A percentile compares a stretch with the other conserved stretches of the same genome.
Conservation (phyloP, 345 rosid genomes). For the Eucalyptus guilfoylei region DNA sequence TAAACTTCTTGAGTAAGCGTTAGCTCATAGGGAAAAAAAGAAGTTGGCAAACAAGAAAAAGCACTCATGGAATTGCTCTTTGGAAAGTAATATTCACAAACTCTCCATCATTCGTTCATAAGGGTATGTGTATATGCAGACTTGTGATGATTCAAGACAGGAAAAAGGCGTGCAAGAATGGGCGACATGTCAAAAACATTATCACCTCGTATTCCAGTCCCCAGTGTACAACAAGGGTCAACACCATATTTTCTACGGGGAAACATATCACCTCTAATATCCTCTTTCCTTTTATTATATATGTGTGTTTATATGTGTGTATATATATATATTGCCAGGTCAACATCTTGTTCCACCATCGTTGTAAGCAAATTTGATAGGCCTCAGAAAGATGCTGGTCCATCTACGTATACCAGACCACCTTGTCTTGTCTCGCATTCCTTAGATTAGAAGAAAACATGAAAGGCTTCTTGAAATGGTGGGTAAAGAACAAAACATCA, state of each 20-base stretch:
- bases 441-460: background rate
- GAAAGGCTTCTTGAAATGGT: background rate
- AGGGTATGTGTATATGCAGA: background rate
- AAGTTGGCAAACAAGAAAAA: background rate
- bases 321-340: background rate
- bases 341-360: background rate
- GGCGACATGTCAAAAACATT: background rate
- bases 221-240: background rate
- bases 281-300: background rate
- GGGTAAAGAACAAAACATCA: background rate
- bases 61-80: background rate
- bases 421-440: background rate
- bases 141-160: background rate
- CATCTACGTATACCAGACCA: background rate
- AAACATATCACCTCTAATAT: background rate
- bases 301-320: too few species aligned
- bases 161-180: background rate
- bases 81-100: background rate
- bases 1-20: background rate
- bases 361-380: background rate
- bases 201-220: background rate
- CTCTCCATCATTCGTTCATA: background rate
- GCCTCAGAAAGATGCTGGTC: background rate
- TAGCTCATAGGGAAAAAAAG: background rate
- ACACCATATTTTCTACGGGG: background rate